Conservation (phyloP, 345 rosid species). For the Sisymbrium irio region DNA sequence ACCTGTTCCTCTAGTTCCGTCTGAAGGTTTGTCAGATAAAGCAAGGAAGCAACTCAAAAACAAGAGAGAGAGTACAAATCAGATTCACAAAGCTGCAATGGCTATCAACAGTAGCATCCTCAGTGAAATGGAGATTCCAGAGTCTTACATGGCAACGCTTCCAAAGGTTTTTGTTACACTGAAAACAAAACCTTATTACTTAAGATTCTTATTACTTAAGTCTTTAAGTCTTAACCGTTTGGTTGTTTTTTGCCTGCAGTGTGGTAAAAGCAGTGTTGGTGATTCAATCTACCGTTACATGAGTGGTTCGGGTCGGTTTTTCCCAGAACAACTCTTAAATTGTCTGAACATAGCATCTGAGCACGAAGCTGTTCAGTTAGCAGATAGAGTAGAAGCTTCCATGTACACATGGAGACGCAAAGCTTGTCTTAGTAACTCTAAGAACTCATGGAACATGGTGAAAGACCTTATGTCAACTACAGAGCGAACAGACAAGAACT, state of each 20-base stretch:
- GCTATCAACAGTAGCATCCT: constrained; percentile 83
- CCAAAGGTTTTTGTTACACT: constrained; percentile 58
- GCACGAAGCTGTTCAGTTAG: constrained; percentile 80
- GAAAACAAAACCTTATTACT: not conserved
- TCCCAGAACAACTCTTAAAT: constrained; percentile 76
- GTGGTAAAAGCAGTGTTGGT: constrained; percentile 86
- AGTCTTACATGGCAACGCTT: constrained; percentile 69
- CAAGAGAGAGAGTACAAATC: constrained; percentile 70
- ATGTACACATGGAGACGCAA: constrained; percentile 84
- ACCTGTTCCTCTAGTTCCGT: constrained; percentile 81
- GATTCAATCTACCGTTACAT: constrained; percentile 80
- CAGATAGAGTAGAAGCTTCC: constrained; percentile 88
- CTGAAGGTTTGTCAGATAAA: constrained; percentile 72
- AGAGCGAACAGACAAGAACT: constrained; percentile 80
- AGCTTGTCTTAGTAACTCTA: constrained; percentile 56
- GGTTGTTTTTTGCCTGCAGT: constrained; percentile 43
- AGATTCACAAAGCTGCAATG: constrained; percentile 96
- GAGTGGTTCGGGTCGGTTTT: constrained; percentile 72
- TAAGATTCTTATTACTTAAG: not conserved
- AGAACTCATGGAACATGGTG: constrained; percentile 91
- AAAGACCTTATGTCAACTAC: constrained; percentile 72
- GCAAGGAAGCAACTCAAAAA: constrained; percentile 66
- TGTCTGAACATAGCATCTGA: constrained; percentile 83
- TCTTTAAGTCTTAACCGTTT: not conserved
- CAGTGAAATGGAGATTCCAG: constrained; percentile 89